phyloP scores from a whole-genome alignment of 176 grass and related monocot genomes.

The Phragmites australis region DNA sequence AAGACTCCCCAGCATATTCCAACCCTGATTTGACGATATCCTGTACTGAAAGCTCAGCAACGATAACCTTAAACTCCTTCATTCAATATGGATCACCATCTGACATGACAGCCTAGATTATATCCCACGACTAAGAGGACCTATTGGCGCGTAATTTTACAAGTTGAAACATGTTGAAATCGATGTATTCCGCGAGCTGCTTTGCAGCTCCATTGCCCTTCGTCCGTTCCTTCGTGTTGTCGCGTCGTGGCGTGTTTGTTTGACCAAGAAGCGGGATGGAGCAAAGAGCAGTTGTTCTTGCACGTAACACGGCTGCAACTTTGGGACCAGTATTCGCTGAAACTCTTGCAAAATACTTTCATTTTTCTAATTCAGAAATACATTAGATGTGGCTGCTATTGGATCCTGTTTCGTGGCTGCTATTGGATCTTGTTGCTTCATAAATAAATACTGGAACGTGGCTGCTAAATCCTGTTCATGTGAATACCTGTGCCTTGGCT shows the following conservation, averaged over 20 bases:
- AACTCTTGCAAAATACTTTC: neutral
- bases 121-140: neutral
- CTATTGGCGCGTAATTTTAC: neutral
- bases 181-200: neutral
- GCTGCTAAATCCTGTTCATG: neutral
- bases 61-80: conserved; percentile 3
- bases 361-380: neutral
- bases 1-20: too few species aligned
- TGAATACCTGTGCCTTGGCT: neutral
- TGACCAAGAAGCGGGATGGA: conserved; percentile 1
- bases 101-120: conserved; percentile 7
- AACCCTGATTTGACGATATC: conserved; percentile 9
- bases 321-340: neutral
- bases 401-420: neutral
- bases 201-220: neutral
- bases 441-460: too few species aligned
- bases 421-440: neutral
- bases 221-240: neutral
- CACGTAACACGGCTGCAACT: neutral
- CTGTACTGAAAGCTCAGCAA: neutral
- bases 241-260: neutral
- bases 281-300: neutral
- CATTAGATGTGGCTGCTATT: neutral
- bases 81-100: conserved; percentile 32
- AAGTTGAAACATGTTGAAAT: neutral